Conservation (phyloP, 139 green algal species). For the Chlorella sp. region DNA sequence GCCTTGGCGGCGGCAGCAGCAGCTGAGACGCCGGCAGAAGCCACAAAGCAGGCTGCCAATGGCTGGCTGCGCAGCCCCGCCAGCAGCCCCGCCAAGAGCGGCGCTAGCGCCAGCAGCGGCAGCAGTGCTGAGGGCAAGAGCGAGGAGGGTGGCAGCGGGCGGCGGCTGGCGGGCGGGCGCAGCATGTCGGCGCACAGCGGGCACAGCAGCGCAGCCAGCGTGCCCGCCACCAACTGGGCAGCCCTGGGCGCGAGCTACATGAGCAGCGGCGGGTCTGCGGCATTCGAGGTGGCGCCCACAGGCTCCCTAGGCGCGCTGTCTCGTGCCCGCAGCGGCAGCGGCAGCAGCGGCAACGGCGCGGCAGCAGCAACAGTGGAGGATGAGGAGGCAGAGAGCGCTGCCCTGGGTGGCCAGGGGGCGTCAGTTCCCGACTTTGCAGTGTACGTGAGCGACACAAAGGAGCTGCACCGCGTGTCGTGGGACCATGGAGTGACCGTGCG, state of each 20-base stretch:
- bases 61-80: background rate
- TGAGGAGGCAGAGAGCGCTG: background rate
- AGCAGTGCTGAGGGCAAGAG: background rate
- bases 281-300: too few relatives aligned
- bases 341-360: too few relatives aligned
- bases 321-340: background rate
- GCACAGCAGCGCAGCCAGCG: background rate
- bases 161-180: background rate
- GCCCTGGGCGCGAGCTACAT: background rate
- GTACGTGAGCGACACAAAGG: background rate
- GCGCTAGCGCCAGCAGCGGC: background rate
- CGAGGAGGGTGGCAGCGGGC: background rate
- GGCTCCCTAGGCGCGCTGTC: background rate
- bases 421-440: slow-evolving; percentile 23
- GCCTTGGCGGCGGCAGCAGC: background rate
- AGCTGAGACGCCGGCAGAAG: background rate
- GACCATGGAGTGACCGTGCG: slow-evolving; percentile 3
- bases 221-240: background rate
- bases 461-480: slow-evolving; percentile 34
- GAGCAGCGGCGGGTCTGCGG: background rate
- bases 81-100: background rate
- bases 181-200: background rate
- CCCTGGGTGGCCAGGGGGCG: too few relatives aligned
- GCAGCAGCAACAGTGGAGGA: background rate
- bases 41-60: background rate